Percentiles rank a stretch among this genome's conserved stretches.
Conservation (phyloP, 805 yeast species). For the Ogataea methanolica region DNA sequence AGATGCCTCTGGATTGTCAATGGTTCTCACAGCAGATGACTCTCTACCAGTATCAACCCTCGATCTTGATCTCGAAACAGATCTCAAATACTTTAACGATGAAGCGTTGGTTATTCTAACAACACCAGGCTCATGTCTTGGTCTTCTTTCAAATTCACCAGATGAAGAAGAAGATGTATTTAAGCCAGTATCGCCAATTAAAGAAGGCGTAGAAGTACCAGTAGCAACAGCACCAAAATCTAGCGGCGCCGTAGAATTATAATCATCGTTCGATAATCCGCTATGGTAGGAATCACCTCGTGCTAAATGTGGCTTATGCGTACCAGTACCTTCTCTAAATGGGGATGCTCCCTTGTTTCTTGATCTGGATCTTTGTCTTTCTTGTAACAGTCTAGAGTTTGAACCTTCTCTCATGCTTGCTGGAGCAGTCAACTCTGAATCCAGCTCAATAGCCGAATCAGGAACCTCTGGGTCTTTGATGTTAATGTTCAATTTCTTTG, state of each 20-base stretch:
- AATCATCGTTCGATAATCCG: conserved; percentile 41
- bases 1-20: conserved; percentile 19
- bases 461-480: conserved; percentile 27
- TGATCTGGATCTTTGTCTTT: conserved; percentile 20
- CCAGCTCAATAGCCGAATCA: conserved; percentile 33
- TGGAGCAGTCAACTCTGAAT: conserved; percentile 36
- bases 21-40: conserved; percentile 13
- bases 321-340: conserved; percentile 28
- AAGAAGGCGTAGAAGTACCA: neutral
- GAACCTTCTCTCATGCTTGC: conserved; percentile 43
- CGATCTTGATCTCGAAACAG: conserved; percentile 62
- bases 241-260: conserved; percentile 29
- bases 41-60: conserved; percentile 36
- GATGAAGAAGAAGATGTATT: conserved; percentile 16
- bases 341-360: conserved; percentile 17
- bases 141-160: conserved; percentile 31
- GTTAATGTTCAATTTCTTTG: conserved; percentile 4
- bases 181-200: neutral
- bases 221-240: conserved; percentile 22
- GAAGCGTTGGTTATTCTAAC: conserved; percentile 26
- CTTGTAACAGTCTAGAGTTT: conserved; percentile 25
- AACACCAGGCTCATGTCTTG: conserved; percentile 34
- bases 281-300: conserved; percentile 74
- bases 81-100: conserved; percentile 54
- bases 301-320: conserved; percentile 58